Evolutionary conservation across 306 rosid genomes (phyloP), one percentile per base, ranked within the genome.

Genomic region (Senna siamea): DNA sequence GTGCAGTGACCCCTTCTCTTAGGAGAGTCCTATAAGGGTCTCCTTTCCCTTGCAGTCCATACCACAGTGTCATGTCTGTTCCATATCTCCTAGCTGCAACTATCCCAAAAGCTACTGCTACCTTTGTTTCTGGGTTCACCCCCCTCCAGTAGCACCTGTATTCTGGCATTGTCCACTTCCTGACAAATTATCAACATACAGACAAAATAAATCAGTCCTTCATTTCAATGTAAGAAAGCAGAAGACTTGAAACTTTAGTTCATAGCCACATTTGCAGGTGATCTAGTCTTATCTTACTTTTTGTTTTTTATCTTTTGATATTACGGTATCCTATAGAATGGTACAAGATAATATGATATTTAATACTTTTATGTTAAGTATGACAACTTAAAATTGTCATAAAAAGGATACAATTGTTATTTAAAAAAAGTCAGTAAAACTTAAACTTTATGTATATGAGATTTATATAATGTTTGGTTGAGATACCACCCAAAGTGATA

Each of bases 131-230:
- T 12, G 82, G 81, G 70, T 84, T 87, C 83, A 93, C 83, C 9
- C 76, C 88, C 81, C 96, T 87, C 97, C 96, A 93, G 57, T 89
- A 87, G 86, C 98, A 93, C 76, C 23, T 82, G 82, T 93, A 82
- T 72, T 87, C 90, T 18, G 89, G 82, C 82, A 32, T 57, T 54
- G 75, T 81, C 98, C 98, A 93, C 43, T 66, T 80, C 74, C 98
- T 93, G 85, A 2, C 11, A 56, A n/a, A 57, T 19, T 66, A 75
- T 1, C 37, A 26, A 40, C 28, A 37, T 20, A 7, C 37, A 6
- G 28, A 54, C 14, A 23, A 26, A 26, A 10, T 26, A 56, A 56
- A 48, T 48, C 37, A 23, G 2, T 18, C 22, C 70, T 4, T 44
- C 18, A 18, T 43, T 44, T 28, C 23, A 6, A 15, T 44, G 41